Base-by-base conservation (phyloP, 1,139 yeast species). In the Hyphopichia wangnamkhiaoensis region DNA sequence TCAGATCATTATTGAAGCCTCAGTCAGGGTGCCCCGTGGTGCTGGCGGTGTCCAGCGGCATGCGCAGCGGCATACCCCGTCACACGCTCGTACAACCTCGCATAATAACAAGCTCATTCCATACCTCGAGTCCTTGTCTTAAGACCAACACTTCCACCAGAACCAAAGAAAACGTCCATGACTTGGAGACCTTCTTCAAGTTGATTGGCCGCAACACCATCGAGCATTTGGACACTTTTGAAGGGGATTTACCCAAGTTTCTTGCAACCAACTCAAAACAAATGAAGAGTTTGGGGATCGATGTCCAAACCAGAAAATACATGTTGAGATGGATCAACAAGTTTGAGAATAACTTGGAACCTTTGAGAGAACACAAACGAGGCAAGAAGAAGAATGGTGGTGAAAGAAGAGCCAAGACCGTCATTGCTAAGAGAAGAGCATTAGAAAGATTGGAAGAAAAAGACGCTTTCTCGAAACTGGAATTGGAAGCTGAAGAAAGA, bases 321-420 rank as follows among this genome's bases (percentile, higher is more conserved):
- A 69, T 82, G 53, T 62, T 81, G 46, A 58, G 76, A 46, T 72
- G 78, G 79, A 68, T 61, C 44, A 59, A 74, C 51, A 74, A 73
- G 50, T 74, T 70, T 44, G 62, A 65, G 23, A 78, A 81, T 57
- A 74, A 79, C 50, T 82, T 84, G 42, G 77, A 75, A 45, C 75
- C 78, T 15, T 68, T 85, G 43, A 56, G 68, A 47, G 88, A 81
- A 55, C 76, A 80, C 50, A 77, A 76, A 52, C 63, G 72, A 49
- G 90, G 94, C 13, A 77, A 70, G 65, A 91, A 90, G 76, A 82
- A 82, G 77, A 72, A 80, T 53, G 97, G 97, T 29, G 96, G 97
- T 57, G 96, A 90, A 64, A 79, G 96, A 61, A 85, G 83, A 53
- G 76, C 85, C 44, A 79, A 76, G 56, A 82, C 84, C 33, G 81